Evolutionary conservation across 139 green algal species (phyloP), one percentile per base, ranked within the genome.

Genomic region (Chlorella sorokiniana): DNA sequence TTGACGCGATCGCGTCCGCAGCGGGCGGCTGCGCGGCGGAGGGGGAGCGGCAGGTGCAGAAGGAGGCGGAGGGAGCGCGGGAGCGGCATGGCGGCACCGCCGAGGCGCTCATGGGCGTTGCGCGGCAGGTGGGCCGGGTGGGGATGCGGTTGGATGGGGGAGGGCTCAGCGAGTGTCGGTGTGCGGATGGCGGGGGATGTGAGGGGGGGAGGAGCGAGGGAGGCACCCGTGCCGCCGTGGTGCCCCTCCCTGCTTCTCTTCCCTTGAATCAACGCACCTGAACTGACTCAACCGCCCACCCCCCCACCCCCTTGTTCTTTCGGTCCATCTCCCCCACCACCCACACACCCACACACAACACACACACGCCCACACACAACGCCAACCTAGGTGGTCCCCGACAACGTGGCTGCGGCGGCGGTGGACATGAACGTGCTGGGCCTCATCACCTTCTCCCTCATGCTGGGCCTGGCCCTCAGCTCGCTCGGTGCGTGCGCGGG

Each of bases 361-460:
- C 64, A 16, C n/a, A 29, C n/a, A 2, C n/a, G 18, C 35, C 69
- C 41, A 33, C n/a, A n/a, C n/a, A n/a, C n/a, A n/a, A n/a, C n/a
- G n/a, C n/a, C n/a, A n/a, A n/a, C 48, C 31, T 70, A 79, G 63
- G 76, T 87, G 45, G 77, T 91, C 4, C 84, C 87, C 3, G 78
- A 88, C 76, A 91, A 92, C 64, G 42, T 92, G 25, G 87, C 73
- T 2, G 52, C 7, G 8, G 87, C 88, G 7, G 87, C 87, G 4
- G 87, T 90, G 5, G 31, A 89, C 73, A 91, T 85, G 76, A 91
- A 92, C 80, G 83, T 92, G 37, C 79, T 92, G 78, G 88, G 88
- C 18, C 52, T 92, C 73, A 89, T 92, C 80, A 88, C 84, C 35
- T 87, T 90, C 81, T 84, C 40, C n/a, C 75, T 81, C 59, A 81